These are phyloP conservation scores for Dimocarpus longan DNA, from an alignment of 345 rosid genomes.

Conservation along the genomic window DNA sequence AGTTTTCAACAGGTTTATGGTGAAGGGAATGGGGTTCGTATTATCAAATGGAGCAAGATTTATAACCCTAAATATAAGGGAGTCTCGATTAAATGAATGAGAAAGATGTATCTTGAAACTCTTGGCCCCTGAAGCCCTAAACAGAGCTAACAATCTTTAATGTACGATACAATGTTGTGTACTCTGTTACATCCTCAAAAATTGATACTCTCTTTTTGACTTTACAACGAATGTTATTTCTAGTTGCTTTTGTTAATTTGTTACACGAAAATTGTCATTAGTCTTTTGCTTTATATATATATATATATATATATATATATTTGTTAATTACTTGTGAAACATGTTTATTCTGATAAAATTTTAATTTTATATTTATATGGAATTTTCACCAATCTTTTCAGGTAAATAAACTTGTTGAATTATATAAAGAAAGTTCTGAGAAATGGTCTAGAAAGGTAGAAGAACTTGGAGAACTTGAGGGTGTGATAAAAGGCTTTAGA, in stretches of 20 bases:
- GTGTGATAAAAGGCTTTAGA: too few species aligned
- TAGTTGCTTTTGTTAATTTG: neutral
- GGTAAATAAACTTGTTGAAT: conserved; percentile 86
- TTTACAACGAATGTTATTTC: neutral
- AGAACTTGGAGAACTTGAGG: too few species aligned
- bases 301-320: too few species aligned
- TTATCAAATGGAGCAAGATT: too few species aligned
- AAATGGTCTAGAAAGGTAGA: too few species aligned
- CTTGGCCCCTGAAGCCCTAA: neutral
- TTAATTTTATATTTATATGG: conserved; percentile 13
- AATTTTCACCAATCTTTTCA: conserved; percentile 26
- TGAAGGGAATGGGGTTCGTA: too few species aligned
- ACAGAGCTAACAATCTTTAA: neutral
- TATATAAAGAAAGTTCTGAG: conserved; percentile 93
- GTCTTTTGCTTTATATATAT: neutral
- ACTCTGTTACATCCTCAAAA: neutral
- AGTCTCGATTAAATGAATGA: neutral
- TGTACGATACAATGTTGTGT: neutral
- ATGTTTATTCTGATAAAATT: neutral
- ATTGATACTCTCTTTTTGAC: neutral
- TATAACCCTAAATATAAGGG: too few species aligned
- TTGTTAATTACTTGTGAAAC: neutral
- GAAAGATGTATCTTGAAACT: neutral
- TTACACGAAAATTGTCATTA: neutral
- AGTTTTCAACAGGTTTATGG: too few species aligned